Base-by-base conservation (phyloP, 139 green algal species). In the Chlamydomonas incerta region DNA sequence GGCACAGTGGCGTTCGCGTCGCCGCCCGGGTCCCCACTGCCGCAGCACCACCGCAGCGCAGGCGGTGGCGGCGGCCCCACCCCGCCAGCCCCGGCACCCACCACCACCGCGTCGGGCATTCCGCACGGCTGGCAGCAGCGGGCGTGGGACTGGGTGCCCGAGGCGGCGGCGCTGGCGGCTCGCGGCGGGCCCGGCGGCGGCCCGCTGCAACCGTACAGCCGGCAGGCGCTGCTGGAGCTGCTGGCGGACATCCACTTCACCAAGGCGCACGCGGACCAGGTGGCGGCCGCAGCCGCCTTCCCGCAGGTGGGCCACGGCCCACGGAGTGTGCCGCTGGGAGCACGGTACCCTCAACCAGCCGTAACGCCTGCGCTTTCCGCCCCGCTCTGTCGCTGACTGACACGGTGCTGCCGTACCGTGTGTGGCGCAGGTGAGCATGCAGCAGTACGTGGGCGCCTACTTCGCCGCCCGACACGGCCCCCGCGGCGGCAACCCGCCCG, bases 81-180 rank as follows among this genome's bases (percentile, higher is more conserved):
- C 15, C 67, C 68, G 34, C 68, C 68, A 18, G 33, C 68, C 13
- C 34, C 18, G 34, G 11, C 68, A 17, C 34, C 68, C 20, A n/a
- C 65, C 2, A n/a, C 67, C 21, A 85, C 80, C 1, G 47, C 80
- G 6, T 85, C 80, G 5, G 80, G 80, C 66, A 77, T 85, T 34
- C 80, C 80, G 28, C 80, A 76, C 67, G 50, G 37, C 67, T 85
- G 80, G 80, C 80, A 77, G 68, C 33, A 46, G 34, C 33, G 20
- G 8, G 33, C 80, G 9, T 85, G 80, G 80, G 67, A 85, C 67
- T 85, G 80, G 80, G 67, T 85, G 33, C 50, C 80, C 24, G 80
- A 77, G 28, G 80, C 23, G 29, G 26, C 24, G 8, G 50, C 50
- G 34, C 26, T 85, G 79, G 57, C 65, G 41, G 41, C 41, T 50